Evolutionary conservation across 139 green algal genomes (phyloP).

Genomic region (Chlamydomonas applanata): DNA sequence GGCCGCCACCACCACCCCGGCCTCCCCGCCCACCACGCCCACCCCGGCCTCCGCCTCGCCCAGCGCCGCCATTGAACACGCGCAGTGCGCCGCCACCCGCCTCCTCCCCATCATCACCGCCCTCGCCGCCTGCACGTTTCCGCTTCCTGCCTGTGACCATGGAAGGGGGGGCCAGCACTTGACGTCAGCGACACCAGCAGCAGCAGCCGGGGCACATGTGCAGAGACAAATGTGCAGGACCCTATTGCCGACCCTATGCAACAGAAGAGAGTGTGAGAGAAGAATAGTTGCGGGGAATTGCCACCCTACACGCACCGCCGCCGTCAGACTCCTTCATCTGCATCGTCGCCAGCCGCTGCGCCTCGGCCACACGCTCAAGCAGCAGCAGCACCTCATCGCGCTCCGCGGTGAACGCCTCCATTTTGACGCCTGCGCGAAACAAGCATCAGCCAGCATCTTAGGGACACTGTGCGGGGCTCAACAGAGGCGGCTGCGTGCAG

Average conservation of each 20-base stretch:
- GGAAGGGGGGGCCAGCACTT: no score
- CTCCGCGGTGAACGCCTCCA: slow-evolving; percentile 79
- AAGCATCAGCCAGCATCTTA: no score
- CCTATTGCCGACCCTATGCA: no score
- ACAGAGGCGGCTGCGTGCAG: no score
- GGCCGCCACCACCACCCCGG: no score
- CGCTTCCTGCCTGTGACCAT: not conserved
- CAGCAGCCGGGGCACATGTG: no score
- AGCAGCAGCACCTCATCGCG: slow-evolving; percentile 79
- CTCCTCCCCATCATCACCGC: slow-evolving; percentile 7
- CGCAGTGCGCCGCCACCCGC: slow-evolving; percentile 3
- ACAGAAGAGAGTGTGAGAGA: no score
- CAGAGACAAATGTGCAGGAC: no score
- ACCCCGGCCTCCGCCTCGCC: not conserved
- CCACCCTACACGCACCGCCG: not conserved
- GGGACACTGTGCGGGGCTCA: no score
- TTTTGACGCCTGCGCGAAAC: slow-evolving; percentile 57
- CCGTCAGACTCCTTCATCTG: slow-evolving; percentile 71
- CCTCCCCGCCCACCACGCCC: not conserved
- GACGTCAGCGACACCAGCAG: no score
- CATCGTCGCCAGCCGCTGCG: slow-evolving; percentile 81
- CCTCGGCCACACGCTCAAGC: slow-evolving; percentile 81
- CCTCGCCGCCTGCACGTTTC: not conserved
- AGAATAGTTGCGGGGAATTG: no score
- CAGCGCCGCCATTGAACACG: slow-evolving; percentile 1